Conservation (phyloP, 805 yeast genomes). For the Candida loeiensis region DNA sequence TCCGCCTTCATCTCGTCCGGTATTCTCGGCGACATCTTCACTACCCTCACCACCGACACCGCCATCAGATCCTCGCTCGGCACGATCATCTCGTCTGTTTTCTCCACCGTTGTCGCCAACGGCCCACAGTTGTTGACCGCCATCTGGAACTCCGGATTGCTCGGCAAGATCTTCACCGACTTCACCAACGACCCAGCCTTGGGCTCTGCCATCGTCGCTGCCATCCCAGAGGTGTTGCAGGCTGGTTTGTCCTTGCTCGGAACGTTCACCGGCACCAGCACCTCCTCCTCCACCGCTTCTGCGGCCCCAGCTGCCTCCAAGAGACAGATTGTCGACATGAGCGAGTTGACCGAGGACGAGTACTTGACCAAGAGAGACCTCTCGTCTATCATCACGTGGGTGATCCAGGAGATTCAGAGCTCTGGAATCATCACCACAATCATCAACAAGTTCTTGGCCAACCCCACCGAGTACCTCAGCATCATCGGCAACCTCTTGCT, state of each 20-base stretch:
- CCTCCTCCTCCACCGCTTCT: constrained; percentile 15
- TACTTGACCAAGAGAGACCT: constrained; percentile 37
- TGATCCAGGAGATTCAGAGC: constrained; percentile 28
- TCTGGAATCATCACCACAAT: constrained; percentile 33
- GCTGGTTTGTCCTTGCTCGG: constrained; percentile 29
- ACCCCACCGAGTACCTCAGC: constrained; percentile 33
- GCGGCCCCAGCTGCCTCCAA: constrained; percentile 13
- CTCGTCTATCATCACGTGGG: constrained; percentile 21
- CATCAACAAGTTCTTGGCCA: constrained; percentile 32
- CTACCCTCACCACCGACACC: constrained; percentile 30
- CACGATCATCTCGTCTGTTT: constrained; percentile 28
- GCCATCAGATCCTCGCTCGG: constrained; percentile 25
- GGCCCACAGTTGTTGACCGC: constrained; percentile 42
- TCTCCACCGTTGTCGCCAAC: constrained; percentile 32
- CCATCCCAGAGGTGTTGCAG: constrained; percentile 32
- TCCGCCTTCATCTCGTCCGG: constrained; percentile 38
- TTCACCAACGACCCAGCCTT: constrained; percentile 32
- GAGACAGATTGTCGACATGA: constrained; percentile 8
- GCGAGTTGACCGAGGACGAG: constrained; percentile 18
- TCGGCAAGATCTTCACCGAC: constrained; percentile 29
- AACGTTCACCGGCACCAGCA: constrained; percentile 8
- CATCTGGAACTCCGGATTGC: constrained; percentile 39
- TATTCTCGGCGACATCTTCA: constrained; percentile 33
- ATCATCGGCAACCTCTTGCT: constrained; percentile 33
- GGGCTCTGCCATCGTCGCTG: constrained; percentile 29